These are phyloP conservation scores for Sporobolomyces pararoseus DNA, from an alignment of 768 basidiomycete species.

Conservation along the genomic window DNA sequence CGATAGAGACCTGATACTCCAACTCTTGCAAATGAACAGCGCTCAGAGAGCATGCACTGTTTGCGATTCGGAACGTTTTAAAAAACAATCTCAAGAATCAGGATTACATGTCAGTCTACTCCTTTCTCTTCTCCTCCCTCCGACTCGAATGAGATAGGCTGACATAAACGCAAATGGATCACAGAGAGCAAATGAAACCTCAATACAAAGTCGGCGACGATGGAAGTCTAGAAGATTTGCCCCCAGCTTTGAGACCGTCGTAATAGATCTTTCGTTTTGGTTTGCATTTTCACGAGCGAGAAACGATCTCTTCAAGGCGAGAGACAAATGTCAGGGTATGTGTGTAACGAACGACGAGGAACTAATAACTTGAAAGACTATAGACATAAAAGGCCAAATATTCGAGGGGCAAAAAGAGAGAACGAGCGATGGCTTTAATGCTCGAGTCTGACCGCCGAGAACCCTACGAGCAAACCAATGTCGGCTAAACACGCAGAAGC, in stretches of 20 bases:
- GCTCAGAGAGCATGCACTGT: constrained; percentile 85
- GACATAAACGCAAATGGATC: too few relatives aligned
- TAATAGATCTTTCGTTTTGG: background rate
- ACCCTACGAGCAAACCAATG: background rate
- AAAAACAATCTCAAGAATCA: constrained; percentile 75
- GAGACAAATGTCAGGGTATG: too few relatives aligned
- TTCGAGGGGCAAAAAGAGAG: background rate
- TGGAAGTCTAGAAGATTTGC: constrained; percentile 33
- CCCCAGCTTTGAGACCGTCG: constrained; percentile 18
- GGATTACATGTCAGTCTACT: constrained; percentile 63
- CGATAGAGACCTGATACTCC: background rate
- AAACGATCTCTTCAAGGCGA: too few relatives aligned
- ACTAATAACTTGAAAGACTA: too few relatives aligned
- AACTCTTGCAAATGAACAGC: constrained; percentile 54
- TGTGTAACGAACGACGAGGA: too few relatives aligned
- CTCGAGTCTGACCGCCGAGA: constrained; percentile 1
- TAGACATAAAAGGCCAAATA: too few relatives aligned
- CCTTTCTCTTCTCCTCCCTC: background rate
- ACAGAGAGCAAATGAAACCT: constrained; percentile 28
- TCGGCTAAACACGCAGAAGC: background rate
- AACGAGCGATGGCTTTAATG: background rate
- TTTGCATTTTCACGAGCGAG: too few relatives aligned
- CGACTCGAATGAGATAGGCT: background rate
- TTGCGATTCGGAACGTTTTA: constrained; percentile 74
- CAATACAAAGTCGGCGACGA: constrained; percentile 24